Conservation (phyloP, 768 basidiomycete species). For the Suillus americanus region DNA sequence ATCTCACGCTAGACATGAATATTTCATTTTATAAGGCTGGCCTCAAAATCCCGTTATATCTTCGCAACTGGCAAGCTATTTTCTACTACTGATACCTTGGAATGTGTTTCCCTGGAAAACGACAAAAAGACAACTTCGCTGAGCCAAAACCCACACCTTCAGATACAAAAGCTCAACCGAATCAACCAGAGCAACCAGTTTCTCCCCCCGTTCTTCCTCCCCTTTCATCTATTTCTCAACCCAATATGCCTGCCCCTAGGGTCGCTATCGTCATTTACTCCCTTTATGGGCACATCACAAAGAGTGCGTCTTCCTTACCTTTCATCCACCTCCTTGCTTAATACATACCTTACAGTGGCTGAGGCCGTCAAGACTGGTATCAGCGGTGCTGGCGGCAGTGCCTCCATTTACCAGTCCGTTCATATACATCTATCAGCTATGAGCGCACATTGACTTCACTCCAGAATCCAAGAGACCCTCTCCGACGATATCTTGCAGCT, state of each 20-base stretch:
- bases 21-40: neutral
- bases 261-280: slow-evolving; percentile 51
- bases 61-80: slow-evolving; percentile 8
- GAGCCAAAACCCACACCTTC: slow-evolving; percentile 23
- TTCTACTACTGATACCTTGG: slow-evolving; percentile 7
- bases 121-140: slow-evolving; percentile 35
- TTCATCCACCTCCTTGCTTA: neutral
- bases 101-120: slow-evolving; percentile 42
- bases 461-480: slow-evolving; percentile 81
- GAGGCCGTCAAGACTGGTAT: slow-evolving; percentile 41
- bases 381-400: slow-evolving; percentile 41
- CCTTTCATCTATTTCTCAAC: neutral
- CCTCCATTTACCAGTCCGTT: slow-evolving; percentile 47
- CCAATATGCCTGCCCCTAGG: slow-evolving; percentile 28
- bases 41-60: slow-evolving; percentile 10
- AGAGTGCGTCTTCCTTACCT: slow-evolving; percentile 32
- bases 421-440: neutral
- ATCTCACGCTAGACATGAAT: slow-evolving; percentile 26
- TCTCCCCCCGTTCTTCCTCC: slow-evolving; percentile 5
- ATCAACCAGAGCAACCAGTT: slow-evolving; percentile 7
- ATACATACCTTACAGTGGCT: slow-evolving; percentile 24
- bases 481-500: slow-evolving; percentile 63
- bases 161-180: slow-evolving; percentile 13
- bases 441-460: neutral
- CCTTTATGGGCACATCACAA: slow-evolving; percentile 49